These are phyloP conservation scores for Tylopilus plumbeoviolaceoides DNA, from an alignment of 768 basidiomycete species.

Conservation along the genomic window DNA sequence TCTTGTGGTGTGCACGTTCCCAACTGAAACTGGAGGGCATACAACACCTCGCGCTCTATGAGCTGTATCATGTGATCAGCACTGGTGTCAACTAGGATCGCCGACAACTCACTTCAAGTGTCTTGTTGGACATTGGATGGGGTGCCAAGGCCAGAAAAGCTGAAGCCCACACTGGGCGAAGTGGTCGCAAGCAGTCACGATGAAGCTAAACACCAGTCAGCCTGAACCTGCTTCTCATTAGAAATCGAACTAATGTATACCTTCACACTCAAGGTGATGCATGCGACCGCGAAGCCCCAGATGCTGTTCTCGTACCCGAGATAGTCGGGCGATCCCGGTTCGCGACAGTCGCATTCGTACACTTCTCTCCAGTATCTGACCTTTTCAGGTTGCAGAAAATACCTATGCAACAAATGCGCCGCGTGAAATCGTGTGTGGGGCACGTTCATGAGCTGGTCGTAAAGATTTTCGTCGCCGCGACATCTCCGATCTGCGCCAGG, in stretches of 20 bases:
- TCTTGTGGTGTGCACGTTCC: constrained; percentile 49
- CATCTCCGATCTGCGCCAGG: not conserved
- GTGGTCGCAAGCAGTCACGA: constrained; percentile 57
- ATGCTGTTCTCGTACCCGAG: constrained; percentile 30
- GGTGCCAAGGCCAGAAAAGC: constrained; percentile 53
- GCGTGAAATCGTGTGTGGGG: constrained; percentile 66
- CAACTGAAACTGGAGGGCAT: constrained; percentile 43
- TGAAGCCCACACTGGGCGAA: constrained; percentile 46
- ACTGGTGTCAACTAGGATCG: not conserved
- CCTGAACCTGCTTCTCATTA: not conserved
- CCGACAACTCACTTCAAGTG: constrained; percentile 48
- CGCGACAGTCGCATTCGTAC: not conserved
- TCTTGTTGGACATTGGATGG: constrained; percentile 40
- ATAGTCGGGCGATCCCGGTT: not conserved
- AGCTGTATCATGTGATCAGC: constrained; percentile 30
- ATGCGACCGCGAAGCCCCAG: constrained; percentile 60
- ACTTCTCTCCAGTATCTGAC: constrained; percentile 9
- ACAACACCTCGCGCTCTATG: constrained; percentile 54
- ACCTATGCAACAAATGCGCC: constrained; percentile 54
- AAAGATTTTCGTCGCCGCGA: constrained; percentile 25
- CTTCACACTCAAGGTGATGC: constrained; percentile 60
- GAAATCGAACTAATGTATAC: constrained; percentile 26
- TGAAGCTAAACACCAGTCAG: constrained; percentile 43
- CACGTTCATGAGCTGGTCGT: constrained; percentile 51
- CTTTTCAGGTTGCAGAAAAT: constrained; percentile 40